Evolutionary conservation across 305 asterid genomes (phyloP).

Genomic region (Petunia hybrid): DNA sequence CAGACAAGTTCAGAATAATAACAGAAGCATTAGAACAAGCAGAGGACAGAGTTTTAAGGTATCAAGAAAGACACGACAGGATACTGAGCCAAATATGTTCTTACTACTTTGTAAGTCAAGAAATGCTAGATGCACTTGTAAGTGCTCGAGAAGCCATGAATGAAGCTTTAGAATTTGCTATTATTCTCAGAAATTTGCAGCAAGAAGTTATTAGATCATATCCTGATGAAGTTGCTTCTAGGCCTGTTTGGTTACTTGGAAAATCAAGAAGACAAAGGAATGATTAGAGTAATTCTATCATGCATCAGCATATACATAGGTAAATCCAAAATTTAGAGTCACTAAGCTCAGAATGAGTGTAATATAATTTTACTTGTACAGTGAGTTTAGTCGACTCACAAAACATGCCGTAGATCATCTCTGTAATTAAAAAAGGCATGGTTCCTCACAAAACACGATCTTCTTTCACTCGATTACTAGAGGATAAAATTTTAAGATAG

Average conservation of each 20-base stretch:
- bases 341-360: no score
- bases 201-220: slow-evolving; percentile 39
- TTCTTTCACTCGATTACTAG: no score
- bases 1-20: slow-evolving; percentile 40
- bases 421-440: no score
- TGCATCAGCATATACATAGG: not conserved
- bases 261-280: slow-evolving; percentile 32
- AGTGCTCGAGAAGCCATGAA: slow-evolving; percentile 54
- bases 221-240: slow-evolving; percentile 32
- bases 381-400: no score
- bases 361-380: no score
- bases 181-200: slow-evolving; percentile 48
- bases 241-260: slow-evolving; percentile 24
- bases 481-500: no score
- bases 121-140: slow-evolving; percentile 46
- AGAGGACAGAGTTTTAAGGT: slow-evolving; percentile 37
- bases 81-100: slow-evolving; percentile 56
- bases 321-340: no score
- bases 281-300: not conserved
- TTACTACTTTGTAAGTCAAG: slow-evolving; percentile 48
- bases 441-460: no score
- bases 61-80: slow-evolving; percentile 58
- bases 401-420: no score
- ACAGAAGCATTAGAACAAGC: slow-evolving; percentile 44
- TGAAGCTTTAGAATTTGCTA: slow-evolving; percentile 47